phyloP scores from a whole-genome alignment of 1,139 yeast genomes.

The Suhomyces anneliseae region DNA sequence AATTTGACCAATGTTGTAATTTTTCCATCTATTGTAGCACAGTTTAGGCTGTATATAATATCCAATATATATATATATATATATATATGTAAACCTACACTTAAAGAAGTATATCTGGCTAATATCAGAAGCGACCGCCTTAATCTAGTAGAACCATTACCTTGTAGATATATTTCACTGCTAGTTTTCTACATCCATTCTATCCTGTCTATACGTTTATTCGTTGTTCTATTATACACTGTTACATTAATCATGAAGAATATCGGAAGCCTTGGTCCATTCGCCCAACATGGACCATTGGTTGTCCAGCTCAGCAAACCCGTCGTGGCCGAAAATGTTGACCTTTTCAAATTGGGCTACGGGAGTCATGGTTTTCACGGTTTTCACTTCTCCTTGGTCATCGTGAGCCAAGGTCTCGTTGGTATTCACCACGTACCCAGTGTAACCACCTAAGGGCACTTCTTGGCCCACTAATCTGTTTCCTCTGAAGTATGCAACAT shows the following conservation, averaged over 20 bases:
- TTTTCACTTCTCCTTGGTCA: conserved; percentile 18
- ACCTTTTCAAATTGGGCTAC: conserved; percentile 33
- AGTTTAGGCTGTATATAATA: no score
- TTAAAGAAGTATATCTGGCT: no score
- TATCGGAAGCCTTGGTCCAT: conserved; percentile 33
- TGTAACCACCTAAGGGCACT: conserved; percentile 22
- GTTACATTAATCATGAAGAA: conserved; percentile 24
- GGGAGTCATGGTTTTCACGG: conserved; percentile 30
- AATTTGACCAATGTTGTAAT: no score
- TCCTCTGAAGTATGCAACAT: conserved; percentile 42
- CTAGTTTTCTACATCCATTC: not conserved
- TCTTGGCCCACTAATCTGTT: conserved; percentile 36
- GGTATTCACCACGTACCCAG: conserved; percentile 33
- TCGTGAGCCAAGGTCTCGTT: conserved; percentile 29
- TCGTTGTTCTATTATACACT: not conserved
- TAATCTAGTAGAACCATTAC: no score
- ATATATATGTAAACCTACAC: no score
- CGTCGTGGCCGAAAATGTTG: conserved; percentile 42
- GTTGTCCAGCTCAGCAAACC: conserved; percentile 29
- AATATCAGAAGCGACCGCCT: no score
- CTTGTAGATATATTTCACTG: no score
- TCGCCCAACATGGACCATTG: conserved; percentile 39
- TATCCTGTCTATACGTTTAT: not conserved
- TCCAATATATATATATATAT: no score
- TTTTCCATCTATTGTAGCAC: no score